Conservation (phyloP, 192 early-diverging fungal species). For the Haplosporangium gracile region DNA sequence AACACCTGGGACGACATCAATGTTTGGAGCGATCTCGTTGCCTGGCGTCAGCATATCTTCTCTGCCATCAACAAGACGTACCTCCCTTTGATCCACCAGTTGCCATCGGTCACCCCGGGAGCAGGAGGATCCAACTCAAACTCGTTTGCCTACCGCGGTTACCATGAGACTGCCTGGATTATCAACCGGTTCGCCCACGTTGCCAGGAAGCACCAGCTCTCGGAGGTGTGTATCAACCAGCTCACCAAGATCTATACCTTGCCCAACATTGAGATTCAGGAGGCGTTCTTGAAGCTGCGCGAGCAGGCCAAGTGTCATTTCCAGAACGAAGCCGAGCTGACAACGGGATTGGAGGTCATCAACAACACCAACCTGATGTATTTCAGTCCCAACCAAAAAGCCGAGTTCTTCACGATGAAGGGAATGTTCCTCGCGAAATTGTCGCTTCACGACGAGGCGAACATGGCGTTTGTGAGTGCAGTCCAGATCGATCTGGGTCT, state of each 20-base stretch:
- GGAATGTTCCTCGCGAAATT: conserved; percentile 95
- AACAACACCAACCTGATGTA: conserved; percentile 99
- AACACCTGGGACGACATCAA: conserved; percentile 98
- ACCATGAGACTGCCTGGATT: conserved; percentile 99
- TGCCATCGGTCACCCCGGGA: conserved; percentile 67
- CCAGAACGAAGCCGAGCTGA: conserved; percentile 87
- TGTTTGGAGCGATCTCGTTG: conserved; percentile 97
- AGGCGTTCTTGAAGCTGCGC: conserved; percentile 95
- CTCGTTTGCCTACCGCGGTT: conserved; percentile 96
- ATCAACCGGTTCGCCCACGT: conserved; percentile 99
- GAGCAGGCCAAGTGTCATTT: conserved; percentile 99
- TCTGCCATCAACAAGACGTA: conserved; percentile 97
- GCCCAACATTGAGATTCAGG: conserved; percentile 99
- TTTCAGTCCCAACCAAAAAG: conserved; percentile 92
- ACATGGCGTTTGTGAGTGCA: conserved; percentile 89
- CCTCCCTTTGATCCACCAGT: conserved; percentile 77
- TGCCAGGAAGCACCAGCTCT: conserved; percentile 94
- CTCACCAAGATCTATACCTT: conserved; percentile 98
- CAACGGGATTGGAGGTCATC: conserved; percentile 96
- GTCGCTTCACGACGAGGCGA: conserved; percentile 87
- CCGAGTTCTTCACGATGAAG: conserved; percentile 98
- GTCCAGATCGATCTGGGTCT: conserved; percentile 90
- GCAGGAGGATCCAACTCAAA: conserved; percentile 71
- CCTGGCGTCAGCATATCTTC: conserved; percentile 99
- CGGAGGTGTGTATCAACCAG: conserved; percentile 92